phyloP scores from a whole-genome alignment of 176 grass and related monocot genomes.

The Bonia amplexicaulis region DNA sequence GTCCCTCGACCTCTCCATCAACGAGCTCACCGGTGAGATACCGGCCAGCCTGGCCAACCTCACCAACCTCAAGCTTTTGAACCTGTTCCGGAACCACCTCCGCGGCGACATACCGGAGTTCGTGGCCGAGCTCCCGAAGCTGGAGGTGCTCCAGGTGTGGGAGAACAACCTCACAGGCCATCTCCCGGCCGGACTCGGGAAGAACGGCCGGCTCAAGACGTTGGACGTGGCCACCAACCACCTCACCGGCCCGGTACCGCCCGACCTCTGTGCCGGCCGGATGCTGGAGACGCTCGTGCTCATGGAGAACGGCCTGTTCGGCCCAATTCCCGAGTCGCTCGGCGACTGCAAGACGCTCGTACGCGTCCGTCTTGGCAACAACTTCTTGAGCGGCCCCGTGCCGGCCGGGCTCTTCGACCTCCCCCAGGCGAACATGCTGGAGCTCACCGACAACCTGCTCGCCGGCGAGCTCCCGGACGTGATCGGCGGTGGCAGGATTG shows the following conservation, averaged over 20 bases:
- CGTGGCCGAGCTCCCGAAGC: slow-evolving; percentile 36
- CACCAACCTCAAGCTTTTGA: slow-evolving; percentile 42
- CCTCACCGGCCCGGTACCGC: slow-evolving; percentile 52
- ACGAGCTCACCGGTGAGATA: slow-evolving; percentile 74
- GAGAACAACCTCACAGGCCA: slow-evolving; percentile 74
- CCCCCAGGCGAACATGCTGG: slow-evolving; percentile 56
- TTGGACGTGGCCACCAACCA: slow-evolving; percentile 68
- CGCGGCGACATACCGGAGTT: slow-evolving; percentile 54
- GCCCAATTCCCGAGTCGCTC: slow-evolving; percentile 51
- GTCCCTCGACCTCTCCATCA: slow-evolving; percentile 75
- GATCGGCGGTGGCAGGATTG: slow-evolving; percentile 34
- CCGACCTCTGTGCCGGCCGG: slow-evolving; percentile 43
- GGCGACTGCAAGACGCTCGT: slow-evolving; percentile 63
- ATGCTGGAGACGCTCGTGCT: slow-evolving; percentile 57
- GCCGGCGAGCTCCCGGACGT: slow-evolving; percentile 52
- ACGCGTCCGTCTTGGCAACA: slow-evolving; percentile 58
- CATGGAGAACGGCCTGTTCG: slow-evolving; percentile 84
- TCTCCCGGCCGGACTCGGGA: slow-evolving; percentile 44
- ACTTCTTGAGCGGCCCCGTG: slow-evolving; percentile 52
- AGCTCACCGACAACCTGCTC: slow-evolving; percentile 75
- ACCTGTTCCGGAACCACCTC: slow-evolving; percentile 74
- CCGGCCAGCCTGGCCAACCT: slow-evolving; percentile 36
- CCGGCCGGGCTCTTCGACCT: slow-evolving; percentile 67
- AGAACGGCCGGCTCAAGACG: slow-evolving; percentile 43
- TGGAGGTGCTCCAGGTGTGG: slow-evolving; percentile 76